Evolutionary conservation across 2,329 filamentous ascomycete species (phyloP).

Genomic region (Diplodia mutila): DNA sequence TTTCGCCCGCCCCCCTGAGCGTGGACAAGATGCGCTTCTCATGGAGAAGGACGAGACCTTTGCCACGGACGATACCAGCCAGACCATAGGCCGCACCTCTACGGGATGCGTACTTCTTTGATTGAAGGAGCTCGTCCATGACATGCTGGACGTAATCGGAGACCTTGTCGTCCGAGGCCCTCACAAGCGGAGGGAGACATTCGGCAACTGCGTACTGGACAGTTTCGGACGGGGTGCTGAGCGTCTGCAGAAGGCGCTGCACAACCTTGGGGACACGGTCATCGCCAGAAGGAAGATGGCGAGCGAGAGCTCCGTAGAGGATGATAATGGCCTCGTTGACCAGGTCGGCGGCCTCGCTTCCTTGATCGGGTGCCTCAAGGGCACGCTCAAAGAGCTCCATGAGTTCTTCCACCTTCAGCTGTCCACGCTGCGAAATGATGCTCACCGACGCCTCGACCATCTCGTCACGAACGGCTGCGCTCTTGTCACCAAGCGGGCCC

Average conservation of each 20-base stretch:
- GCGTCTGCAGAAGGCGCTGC: constrained; percentile 78
- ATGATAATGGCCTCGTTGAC: constrained; percentile 98
- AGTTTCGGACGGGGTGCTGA: constrained; percentile 93
- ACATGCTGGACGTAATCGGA: constrained; percentile 80
- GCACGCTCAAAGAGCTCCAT: constrained; percentile 92
- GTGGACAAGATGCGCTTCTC: constrained; percentile 86
- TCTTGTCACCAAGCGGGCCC: constrained; percentile 85
- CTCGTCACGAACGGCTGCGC: constrained; percentile 74
- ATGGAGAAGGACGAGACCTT: constrained; percentile 77
- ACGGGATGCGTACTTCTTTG: constrained; percentile 89
- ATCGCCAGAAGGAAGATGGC: constrained; percentile 85
- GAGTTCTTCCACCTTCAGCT: constrained; percentile 79
- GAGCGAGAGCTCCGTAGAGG: constrained; percentile 90
- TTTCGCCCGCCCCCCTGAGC: constrained; percentile 81
- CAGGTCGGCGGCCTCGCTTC: constrained; percentile 78
- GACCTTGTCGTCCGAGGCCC: constrained; percentile 75
- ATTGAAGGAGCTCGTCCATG: constrained; percentile 78
- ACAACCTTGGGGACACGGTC: constrained; percentile 85
- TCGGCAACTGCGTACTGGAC: constrained; percentile 96
- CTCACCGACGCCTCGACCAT: constrained; percentile 90
- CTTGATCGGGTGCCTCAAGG: constrained; percentile 82
- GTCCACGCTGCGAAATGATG: constrained; percentile 80
- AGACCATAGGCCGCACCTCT: constrained; percentile 94
- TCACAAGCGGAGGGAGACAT: constrained; percentile 88
- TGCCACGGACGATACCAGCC: constrained; percentile 86